Conservation (phyloP, 2,329 filamentous ascomycete species). For the Westerdykella ornata region DNA sequence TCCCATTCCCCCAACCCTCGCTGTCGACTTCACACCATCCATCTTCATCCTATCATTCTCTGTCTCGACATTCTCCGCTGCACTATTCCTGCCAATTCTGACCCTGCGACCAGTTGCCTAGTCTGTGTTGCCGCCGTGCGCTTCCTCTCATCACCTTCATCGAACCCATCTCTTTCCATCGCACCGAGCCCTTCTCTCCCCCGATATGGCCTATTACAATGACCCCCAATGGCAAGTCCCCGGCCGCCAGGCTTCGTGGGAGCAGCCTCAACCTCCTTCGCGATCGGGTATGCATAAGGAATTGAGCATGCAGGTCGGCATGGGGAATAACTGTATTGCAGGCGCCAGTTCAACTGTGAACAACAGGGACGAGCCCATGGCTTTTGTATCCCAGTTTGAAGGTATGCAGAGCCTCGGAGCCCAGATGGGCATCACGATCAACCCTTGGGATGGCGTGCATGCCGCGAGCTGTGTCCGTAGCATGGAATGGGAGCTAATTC, state of each 20-base stretch:
- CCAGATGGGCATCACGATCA: not conserved
- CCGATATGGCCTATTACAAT: conserved; percentile 59
- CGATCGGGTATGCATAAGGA: conserved; percentile 55
- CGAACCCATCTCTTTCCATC: too few species aligned
- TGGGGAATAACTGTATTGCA: conserved; percentile 39
- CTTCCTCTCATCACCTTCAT: too few species aligned
- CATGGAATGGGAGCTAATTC: conserved; percentile 1
- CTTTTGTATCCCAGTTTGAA: conserved; percentile 83
- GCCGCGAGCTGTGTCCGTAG: not conserved
- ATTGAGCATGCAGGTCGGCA: conserved; percentile 7
- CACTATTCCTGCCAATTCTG: conserved; percentile 14
- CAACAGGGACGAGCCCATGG: conserved; percentile 59
- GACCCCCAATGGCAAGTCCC: conserved; percentile 55
- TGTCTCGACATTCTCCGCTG: conserved; percentile 1
- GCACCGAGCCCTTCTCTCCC: not conserved
- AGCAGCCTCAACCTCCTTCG: conserved; percentile 64
- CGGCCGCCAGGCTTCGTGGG: conserved; percentile 62
- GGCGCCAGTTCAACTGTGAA: conserved; percentile 65
- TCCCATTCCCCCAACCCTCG: conserved; percentile 15
- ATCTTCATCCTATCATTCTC: conserved; percentile 6
- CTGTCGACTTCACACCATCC: conserved; percentile 22
- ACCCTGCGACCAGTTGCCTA: conserved; percentile 12
- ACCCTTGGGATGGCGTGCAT: not conserved
- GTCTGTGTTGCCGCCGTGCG: not conserved
- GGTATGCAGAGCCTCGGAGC: conserved; percentile 53